A percentile compares a stretch with the other conserved stretches of the same genome.
Evolutionary conservation across 768 basidiomycete genomes (phyloP).

Genomic region (Coprinopsis strossmayeri): DNA sequence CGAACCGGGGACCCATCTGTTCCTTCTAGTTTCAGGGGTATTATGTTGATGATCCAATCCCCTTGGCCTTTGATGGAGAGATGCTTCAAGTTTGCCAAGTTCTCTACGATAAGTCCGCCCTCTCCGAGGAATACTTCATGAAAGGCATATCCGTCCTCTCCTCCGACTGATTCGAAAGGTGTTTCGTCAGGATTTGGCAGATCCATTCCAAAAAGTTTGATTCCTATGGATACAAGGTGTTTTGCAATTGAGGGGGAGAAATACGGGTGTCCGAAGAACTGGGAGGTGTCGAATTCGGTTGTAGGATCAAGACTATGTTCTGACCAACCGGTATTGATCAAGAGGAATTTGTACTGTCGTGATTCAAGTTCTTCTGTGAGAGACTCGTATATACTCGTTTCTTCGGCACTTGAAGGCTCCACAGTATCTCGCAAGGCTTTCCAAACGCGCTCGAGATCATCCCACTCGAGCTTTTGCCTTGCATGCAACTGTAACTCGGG

Average conservation of each 20-base stretch:
- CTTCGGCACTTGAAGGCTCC: not conserved
- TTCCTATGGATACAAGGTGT: not conserved
- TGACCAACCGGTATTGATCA: slow-evolving; percentile 69
- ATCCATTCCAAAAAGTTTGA: slow-evolving; percentile 45
- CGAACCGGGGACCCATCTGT: slow-evolving; percentile 69
- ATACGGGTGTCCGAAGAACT: slow-evolving; percentile 61
- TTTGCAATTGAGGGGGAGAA: slow-evolving; percentile 23
- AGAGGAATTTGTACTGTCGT: slow-evolving; percentile 31
- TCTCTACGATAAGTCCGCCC: slow-evolving; percentile 66
- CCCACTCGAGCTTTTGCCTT: slow-evolving; percentile 52
- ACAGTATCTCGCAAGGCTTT: not conserved
- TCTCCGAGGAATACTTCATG: slow-evolving; percentile 56
- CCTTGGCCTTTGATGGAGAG: slow-evolving; percentile 26
- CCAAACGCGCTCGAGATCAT: slow-evolving; percentile 25
- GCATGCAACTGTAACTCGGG: slow-evolving; percentile 17
- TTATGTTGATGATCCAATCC: slow-evolving; percentile 42
- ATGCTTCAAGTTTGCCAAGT: slow-evolving; percentile 48
- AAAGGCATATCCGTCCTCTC: slow-evolving; percentile 38
- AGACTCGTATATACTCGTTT: not conserved
- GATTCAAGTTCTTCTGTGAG: slow-evolving; percentile 23
- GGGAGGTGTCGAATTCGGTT: slow-evolving; percentile 1
- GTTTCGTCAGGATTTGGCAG: slow-evolving; percentile 65
- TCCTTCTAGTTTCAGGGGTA: slow-evolving; percentile 51
- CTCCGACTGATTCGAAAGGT: slow-evolving; percentile 25
- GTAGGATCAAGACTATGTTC: slow-evolving; percentile 18